phyloP scores from a whole-genome alignment of 768 basidiomycete species.

The Lentinula detonsa region DNA sequence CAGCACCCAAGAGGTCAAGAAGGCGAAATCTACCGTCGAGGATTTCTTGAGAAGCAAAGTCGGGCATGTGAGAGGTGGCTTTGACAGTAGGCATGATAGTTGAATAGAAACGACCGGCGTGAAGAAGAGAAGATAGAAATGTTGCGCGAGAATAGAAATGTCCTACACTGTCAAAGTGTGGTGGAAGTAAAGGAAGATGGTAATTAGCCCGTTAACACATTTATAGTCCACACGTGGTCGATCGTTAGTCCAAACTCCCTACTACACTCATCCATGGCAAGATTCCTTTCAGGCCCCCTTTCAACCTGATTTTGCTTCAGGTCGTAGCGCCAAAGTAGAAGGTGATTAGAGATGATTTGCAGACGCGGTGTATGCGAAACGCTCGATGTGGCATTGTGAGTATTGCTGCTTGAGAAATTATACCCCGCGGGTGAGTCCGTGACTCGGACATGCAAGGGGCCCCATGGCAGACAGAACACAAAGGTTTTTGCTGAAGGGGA shows the following conservation, averaged over 20 bases:
- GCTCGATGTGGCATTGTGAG: too few relatives aligned
- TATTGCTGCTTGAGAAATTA: too few relatives aligned
- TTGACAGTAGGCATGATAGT: not conserved
- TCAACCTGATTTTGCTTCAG: too few relatives aligned
- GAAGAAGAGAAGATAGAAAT: not conserved
- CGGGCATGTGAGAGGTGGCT: not conserved
- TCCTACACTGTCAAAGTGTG: conserved; percentile 5
- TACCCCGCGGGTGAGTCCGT: too few relatives aligned
- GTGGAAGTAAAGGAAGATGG: not conserved
- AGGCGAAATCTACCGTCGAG: conserved; percentile 52
- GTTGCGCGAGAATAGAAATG: not conserved
- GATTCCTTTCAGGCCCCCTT: too few relatives aligned
- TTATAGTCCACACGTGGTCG: not conserved
- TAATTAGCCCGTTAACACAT: not conserved
- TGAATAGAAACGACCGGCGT: conserved; percentile 1
- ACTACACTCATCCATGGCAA: too few relatives aligned
- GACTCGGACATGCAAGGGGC: too few relatives aligned
- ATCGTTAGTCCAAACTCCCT: not conserved
- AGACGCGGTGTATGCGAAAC: too few relatives aligned
- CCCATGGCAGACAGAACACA: too few relatives aligned
- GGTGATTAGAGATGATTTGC: too few relatives aligned
- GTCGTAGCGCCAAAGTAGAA: too few relatives aligned
- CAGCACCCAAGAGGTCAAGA: conserved; percentile 57
- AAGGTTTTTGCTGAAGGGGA: too few relatives aligned
- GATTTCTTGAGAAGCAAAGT: conserved; percentile 2